Evolutionary conservation across 1,284 basidiomycete genomes (phyloP), one percentile per base, ranked within the genome.

Genomic region (Ceratobasidium sp.): DNA sequence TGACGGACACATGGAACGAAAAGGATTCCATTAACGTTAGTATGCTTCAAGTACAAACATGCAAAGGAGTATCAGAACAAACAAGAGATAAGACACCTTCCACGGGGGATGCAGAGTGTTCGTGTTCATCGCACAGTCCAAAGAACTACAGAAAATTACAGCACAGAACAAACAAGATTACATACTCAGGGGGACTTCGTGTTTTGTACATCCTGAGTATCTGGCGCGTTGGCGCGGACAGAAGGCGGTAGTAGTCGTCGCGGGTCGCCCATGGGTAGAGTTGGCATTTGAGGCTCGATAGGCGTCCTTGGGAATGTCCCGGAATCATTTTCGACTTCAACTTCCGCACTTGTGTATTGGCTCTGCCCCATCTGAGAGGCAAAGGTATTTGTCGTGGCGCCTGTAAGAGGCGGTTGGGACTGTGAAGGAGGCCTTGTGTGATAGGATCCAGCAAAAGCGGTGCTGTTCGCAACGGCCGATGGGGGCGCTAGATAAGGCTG

Each of bases 291-390:
- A 72, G 69, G 69, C 19, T 72, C 69, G n/a, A 72, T 31, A 36
- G 69, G 69, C 29, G 69, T 62, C 62, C 69, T 56, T 19, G 69
- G 69, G 41, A 72, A 72, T 8, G 56, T 59, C 19, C 69, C 69
- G 29, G 69, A 72, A 33, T 72, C 69, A 15, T 62, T 62, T 44
- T 72, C 69, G 19, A 53, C n/a, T n/a, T 24, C 57, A 9, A 27
- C 33, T 1, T 45, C 56, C n/a, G 14, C 57, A 7, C 31, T 19
- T 19, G 45, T 41, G 41, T 22, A 29, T 24, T 47, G 66, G 41
- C 36, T 56, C 17, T 29, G 45, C 5, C 45, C 45, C 36, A 56
- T 54, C 45, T 72, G 69, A 14, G 69, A 51, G 24, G 57, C 57
- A 51, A 72, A 72, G n/a, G 69, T 72, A 11, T 60, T 57, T 44